Percentiles rank a stretch among this genome's conserved stretches.
These are phyloP conservation scores for Suillus decipiens DNA, from an alignment of 768 basidiomycete genomes.

Conservation along the genomic window DNA sequence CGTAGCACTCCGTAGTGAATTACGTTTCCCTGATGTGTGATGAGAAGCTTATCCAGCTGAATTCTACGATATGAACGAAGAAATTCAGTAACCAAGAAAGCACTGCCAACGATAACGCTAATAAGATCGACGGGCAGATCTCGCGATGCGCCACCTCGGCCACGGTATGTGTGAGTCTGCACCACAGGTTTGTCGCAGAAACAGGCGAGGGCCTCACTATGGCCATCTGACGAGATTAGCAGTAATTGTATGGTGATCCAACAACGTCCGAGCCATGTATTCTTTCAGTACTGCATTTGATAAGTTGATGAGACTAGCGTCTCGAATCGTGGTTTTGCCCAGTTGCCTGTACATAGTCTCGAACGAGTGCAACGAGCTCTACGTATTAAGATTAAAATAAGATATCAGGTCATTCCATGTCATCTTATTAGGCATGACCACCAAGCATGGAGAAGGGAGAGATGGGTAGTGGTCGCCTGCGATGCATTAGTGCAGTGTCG, in stretches of 20 bases:
- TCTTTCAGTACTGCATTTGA: background rate
- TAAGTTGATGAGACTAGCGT: background rate
- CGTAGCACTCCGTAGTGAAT: no score
- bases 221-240: no score
- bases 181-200: no score
- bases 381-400: constrained; percentile 60
- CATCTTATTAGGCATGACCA: constrained; percentile 60
- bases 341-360: background rate
- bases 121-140: no score
- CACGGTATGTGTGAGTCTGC: no score
- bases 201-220: no score
- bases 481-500: constrained; percentile 1
- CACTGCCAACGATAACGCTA: background rate
- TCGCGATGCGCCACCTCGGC: no score
- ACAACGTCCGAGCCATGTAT: background rate
- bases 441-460: constrained; percentile 34
- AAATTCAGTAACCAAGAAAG: background rate
- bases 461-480: constrained; percentile 44
- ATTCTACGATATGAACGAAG: background rate
- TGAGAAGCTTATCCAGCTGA: no score
- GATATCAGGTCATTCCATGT: constrained; percentile 65
- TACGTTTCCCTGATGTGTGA: no score
- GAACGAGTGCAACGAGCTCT: constrained; percentile 69
- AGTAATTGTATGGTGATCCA: no score
- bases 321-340: background rate